Base-by-base conservation (phyloP, 1,284 basidiomycete genomes). In the Exsudoporus floridanus region DNA sequence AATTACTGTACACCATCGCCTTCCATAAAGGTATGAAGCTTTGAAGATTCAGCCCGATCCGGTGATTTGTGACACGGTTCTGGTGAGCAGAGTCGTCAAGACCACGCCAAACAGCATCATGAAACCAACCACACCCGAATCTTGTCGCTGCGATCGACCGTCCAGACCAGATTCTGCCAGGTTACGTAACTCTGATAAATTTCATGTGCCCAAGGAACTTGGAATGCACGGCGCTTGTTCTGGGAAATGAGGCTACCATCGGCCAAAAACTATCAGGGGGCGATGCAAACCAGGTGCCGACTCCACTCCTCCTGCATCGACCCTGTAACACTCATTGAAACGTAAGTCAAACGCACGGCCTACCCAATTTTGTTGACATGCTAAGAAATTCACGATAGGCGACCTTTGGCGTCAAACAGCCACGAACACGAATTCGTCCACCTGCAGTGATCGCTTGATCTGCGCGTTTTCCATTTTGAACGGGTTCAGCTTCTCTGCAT, bases 351-450 rank as follows among this genome's bases (percentile, higher is more conserved):
- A 1, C 97, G 87, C n/a, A 99, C 92, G 1, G 97, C 97, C 0
- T 94, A 98, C 72, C 99, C 97, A 0, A 96, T 99, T 79, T 92
- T 94, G 75, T 99, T 99, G 64, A 99, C 97, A 73, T 99, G 96
- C 88, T 96, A 64, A 28, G 4, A 45, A n/a, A 52, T 19, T 12
- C 3, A 16, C 33, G 37, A 35, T 57, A 28, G 61, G 56, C 39
- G 52, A 43, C 18, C 30, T 48, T 16, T 21, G 13, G 38, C 13
- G 5, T 18, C 16, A 18, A 43, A 49, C 6, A 10, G 2, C 14
- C 4, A 9, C 40, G 28, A 46, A 28, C 5, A 61, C 74, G 48
- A 56, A 90, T 90, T 78, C 94, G 94, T n/a, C 97, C 96, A 44
- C 97, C 97, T 4, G 97, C 96, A 42, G 76, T 0, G 95, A 83